A percentile compares a stretch with the other conserved stretches of the same genome.
phyloP scores from a whole-genome alignment of 2,329 filamentous ascomycete genomes.

The Apiospora malaysiana region DNA sequence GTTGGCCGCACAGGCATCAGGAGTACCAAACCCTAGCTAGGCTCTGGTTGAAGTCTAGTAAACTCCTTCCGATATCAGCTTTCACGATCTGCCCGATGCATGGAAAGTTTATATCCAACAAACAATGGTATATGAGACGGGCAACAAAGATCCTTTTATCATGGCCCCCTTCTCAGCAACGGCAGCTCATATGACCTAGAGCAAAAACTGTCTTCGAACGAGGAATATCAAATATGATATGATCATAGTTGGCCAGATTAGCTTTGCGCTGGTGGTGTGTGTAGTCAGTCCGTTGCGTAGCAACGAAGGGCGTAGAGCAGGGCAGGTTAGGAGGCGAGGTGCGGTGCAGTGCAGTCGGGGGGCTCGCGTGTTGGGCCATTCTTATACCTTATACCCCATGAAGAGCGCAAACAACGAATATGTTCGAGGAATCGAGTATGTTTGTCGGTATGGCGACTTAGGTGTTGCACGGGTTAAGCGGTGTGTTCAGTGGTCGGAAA shows the following conservation, averaged over 20 bases:
- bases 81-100: no score
- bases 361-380: slow-evolving; percentile 5
- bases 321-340: neutral
- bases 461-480: slow-evolving; percentile 11
- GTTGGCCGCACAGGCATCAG: neutral
- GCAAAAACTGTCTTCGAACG: no score
- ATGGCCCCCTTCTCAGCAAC: no score
- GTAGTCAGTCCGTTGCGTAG: neutral
- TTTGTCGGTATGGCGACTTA: neutral
- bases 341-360: neutral
- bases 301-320: neutral
- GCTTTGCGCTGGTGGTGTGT: no score
- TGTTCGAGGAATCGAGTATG: neutral
- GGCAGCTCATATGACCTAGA: no score
- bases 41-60: neutral
- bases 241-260: no score
- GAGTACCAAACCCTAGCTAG: slow-evolving; percentile 28
- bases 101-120: no score
- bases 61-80: no score
- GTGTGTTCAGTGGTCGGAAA: slow-evolving; percentile 24
- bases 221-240: no score
- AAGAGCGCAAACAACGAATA: slow-evolving; percentile 1
- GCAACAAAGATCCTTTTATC: no score
- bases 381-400: slow-evolving; percentile 19
- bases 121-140: no score